Conservation (phyloP, 2,329 filamentous ascomycete species). For the Arthrobotrys sphaeroides region DNA sequence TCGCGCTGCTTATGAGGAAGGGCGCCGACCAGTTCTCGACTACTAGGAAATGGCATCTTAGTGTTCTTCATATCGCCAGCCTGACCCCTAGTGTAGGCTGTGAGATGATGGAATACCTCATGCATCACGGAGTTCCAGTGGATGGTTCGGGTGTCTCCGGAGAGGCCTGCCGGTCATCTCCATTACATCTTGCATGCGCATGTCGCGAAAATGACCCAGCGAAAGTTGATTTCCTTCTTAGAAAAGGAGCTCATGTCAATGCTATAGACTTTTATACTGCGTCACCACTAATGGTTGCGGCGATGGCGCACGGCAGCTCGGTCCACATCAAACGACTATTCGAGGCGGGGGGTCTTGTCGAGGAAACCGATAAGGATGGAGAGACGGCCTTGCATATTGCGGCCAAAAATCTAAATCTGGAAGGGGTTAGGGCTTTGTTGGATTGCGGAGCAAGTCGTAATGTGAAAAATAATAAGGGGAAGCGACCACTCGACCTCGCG, state of each 20-base stretch:
- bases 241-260: background rate
- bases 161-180: background rate
- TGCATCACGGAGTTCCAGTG: background rate
- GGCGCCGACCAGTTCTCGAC: background rate
- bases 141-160: background rate
- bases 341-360: background rate
- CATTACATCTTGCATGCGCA: background rate
- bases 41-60: background rate
- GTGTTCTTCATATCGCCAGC: background rate
- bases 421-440: conserved; percentile 1
- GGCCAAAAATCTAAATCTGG: background rate
- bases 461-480: background rate
- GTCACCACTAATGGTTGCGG: background rate
- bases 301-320: background rate
- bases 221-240: background rate
- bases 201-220: background rate
- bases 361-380: background rate
- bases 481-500: background rate
- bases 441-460: background rate
- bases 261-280: background rate
- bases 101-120: background rate
- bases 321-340: background rate
- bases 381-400: conserved; percentile 1
- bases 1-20: conserved; percentile 1
- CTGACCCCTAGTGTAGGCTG: background rate